Percentiles rank a stretch among this genome's conserved stretches.
These are phyloP conservation scores for Blepharisma japonicum DNA, from an alignment of 73 alveolate species.

Conservation along the genomic window DNA sequence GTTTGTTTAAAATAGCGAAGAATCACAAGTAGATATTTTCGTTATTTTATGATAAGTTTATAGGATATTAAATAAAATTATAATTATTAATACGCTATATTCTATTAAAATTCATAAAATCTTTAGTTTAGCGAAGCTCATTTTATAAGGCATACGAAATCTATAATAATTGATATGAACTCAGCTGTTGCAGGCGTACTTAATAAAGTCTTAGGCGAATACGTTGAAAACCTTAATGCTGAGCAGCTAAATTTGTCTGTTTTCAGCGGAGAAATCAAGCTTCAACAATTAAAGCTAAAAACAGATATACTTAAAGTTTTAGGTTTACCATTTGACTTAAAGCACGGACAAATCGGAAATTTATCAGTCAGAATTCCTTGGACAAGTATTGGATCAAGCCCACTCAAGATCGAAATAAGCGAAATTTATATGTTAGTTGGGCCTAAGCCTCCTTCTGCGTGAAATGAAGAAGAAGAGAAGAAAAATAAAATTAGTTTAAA, in stretches of 20 bases:
- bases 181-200: slow-evolving; percentile 49
- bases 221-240: slow-evolving; percentile 54
- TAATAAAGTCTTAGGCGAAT: slow-evolving; percentile 50
- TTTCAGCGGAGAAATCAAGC: slow-evolving; percentile 47
- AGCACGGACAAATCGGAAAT: slow-evolving; percentile 51
- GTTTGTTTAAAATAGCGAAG: too few relatives aligned
- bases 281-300: slow-evolving; percentile 43
- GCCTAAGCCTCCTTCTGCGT: slow-evolving; percentile 45
- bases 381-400: slow-evolving; percentile 34
- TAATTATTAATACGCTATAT: too few relatives aligned
- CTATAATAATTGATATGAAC: slow-evolving; percentile 37
- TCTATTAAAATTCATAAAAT: too few relatives aligned
- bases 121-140: too few relatives aligned
- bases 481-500: slow-evolving; percentile 35
- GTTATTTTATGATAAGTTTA: too few relatives aligned
- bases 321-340: slow-evolving; percentile 57
- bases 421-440: slow-evolving; percentile 44
- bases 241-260: slow-evolving; percentile 52
- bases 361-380: slow-evolving; percentile 54
- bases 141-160: too few relatives aligned
- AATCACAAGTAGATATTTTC: too few relatives aligned
- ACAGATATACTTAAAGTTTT: slow-evolving; percentile 37
- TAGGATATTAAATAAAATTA: too few relatives aligned
- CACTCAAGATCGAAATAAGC: slow-evolving; percentile 47
- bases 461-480: slow-evolving; percentile 54